These are phyloP conservation scores for Tolypocladium nubicola DNA, from an alignment of 2,329 filamentous ascomycete species.

Conservation along the genomic window DNA sequence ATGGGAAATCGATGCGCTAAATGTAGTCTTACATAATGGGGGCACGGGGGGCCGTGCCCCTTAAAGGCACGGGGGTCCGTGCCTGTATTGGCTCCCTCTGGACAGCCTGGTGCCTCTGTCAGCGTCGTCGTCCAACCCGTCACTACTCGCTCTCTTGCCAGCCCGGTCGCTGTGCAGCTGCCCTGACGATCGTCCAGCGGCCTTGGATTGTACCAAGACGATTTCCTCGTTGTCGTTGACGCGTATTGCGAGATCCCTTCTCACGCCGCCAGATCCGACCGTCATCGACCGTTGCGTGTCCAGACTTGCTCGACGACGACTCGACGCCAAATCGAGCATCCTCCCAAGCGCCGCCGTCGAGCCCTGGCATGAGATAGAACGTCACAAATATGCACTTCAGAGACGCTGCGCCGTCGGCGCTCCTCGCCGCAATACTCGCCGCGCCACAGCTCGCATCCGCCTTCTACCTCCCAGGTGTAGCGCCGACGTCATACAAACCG, in stretches of 20 bases:
- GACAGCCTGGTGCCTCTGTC: background rate
- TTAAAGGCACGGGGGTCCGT: too few relatives aligned
- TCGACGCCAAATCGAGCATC: background rate
- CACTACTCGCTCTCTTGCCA: background rate
- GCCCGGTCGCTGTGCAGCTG: background rate
- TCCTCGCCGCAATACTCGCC: slow-evolving; percentile 38
- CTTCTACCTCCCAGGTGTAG: slow-evolving; percentile 94
- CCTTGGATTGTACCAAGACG: background rate
- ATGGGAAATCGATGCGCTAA: too few relatives aligned
- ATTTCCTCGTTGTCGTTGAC: background rate
- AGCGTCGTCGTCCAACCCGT: background rate
- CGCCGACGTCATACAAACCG: slow-evolving; percentile 79
- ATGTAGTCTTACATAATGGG: too few relatives aligned
- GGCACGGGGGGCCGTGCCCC: too few relatives aligned
- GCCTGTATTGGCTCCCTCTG: too few relatives aligned
- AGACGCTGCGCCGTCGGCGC: slow-evolving; percentile 36
- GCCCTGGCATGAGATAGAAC: slow-evolving; percentile 16
- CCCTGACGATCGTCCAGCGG: background rate
- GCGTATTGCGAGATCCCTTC: background rate
- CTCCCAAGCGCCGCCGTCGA: background rate
- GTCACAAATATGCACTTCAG: slow-evolving; percentile 31
- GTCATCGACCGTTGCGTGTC: background rate
- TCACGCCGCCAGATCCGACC: background rate
- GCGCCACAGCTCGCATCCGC: slow-evolving; percentile 50
- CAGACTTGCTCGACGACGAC: background rate